Evolutionary conservation across 495 filamentous ascomycete genomes (phyloP), one percentile per base, ranked within the genome.

Genomic region (Penicillium flavigenum): DNA sequence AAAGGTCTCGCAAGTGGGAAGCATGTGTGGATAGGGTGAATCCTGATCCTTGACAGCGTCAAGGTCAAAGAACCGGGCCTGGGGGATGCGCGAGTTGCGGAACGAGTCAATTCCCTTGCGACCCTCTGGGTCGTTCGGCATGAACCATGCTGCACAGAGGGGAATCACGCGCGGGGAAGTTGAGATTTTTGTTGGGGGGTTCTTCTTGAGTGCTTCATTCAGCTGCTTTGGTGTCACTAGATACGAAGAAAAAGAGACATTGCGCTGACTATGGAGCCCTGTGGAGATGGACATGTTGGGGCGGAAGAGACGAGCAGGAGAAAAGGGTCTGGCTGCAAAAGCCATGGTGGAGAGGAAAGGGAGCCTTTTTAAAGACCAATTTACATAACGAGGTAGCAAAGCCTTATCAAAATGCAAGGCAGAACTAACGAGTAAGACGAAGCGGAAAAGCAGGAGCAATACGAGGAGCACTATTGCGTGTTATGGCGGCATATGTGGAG

Each of bases 11-110:
- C 88, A 77, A 19, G 80, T 87, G 4, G 95, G 95, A 7, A 98
- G 88, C 94, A 98, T 98, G 70, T 98, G 94, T 12, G 94, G 93
- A 68, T 96, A 98, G 7, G 89, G 88, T 34, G 89, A 95, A 61
- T 83, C 82, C 63, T 83, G 83, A 68, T 98, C 95, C 60, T 92
- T 92, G 63, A 96, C 81, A 31, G 80, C 88, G 72, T 98, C 95
- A 22, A 98, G 79, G 72, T 98, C 90, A 70, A 98, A 98, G 83
- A 98, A 98, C n/a, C 92, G 86, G 2, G 94, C 85, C 58, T 83
- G 82, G 0, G 93, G 92, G 58, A 98, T 92, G 44, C 89, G 88
- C 61, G 81, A 81, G 63, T 87, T 77, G 56, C 81, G 80, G 79
- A 92, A 98, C 56, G 86, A 85, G 41, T 89, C 76, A 60, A 81